Evolutionary conservation across 176 grass and related monocot species (phyloP), one percentile per base, ranked within the genome.

Genomic region (Carex littledalei): DNA sequence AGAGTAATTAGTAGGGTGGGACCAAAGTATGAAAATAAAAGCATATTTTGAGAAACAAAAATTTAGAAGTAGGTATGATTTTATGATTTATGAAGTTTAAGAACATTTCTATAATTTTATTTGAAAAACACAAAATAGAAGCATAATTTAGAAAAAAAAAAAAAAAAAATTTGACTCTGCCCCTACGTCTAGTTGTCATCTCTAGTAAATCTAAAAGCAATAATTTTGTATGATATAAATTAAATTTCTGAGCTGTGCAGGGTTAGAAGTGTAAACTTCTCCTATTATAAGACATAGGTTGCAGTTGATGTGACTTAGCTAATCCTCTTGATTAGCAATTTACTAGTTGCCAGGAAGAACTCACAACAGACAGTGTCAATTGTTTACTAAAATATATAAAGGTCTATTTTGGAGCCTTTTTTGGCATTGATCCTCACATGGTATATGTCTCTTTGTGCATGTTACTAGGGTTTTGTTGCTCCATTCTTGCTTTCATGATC

Each of bases 361-460:
- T 67, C 12, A 67, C 29, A 35, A 1, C 58, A 60, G 58, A 17
- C 29, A 37, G 65, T 35, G 13, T 16, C 12, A 65, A 35, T 31
- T 67, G 65, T 67, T 67, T 67, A 67, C 12, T 67, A 67, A 35
- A 5, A 35, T 32, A 67, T 17, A 37, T 59, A 57, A 79, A 55
- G 76, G 76, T 79, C 52, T 79, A 79, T 58, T 79, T 79, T 47
- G 26, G 76, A 54, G 74, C 14, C 41, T 75, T 75, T 41, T 75
- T 75, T 50, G 34, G 70, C 10, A 4, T 35, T 79, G 72, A 79
- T 79, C 76, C 76, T 79, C 76, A 79, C 76, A 79, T 79, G 76
- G 76, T 79, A 79, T 54, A 12, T 79, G 76, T 79, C 76, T 56
- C 76, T 58, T 79, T 79, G 8, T 37, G 76, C 76, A 79, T 79